A percentile compares a stretch with the other conserved stretches of the same genome.
phyloP scores from a whole-genome alignment of 306 rosid genomes.

The Citrullus amarus region DNA sequence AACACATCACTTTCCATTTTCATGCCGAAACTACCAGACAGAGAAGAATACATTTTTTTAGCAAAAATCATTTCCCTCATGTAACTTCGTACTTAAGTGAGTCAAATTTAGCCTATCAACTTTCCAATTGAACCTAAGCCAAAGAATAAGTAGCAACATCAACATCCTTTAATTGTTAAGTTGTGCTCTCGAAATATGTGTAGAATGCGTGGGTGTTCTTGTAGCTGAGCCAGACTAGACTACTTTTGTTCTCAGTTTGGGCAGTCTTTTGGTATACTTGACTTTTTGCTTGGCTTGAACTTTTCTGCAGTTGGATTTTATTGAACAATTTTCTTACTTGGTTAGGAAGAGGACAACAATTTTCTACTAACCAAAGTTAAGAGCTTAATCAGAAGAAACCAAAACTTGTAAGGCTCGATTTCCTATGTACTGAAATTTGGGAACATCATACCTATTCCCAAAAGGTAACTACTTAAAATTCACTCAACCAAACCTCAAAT shows the following conservation, averaged over 20 bases:
- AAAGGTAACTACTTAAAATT: not conserved
- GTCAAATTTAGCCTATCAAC: not conserved
- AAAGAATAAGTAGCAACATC: not conserved
- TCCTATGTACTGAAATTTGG: not conserved
- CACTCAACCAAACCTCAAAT: constrained; percentile 1
- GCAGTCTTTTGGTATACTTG: not conserved
- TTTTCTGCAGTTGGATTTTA: not conserved
- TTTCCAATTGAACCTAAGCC: not conserved
- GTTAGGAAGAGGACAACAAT: not conserved
- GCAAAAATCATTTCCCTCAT: not conserved
- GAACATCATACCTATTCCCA: not conserved
- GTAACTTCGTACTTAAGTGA: not conserved
- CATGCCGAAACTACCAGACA: not conserved
- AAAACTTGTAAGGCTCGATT: not conserved
- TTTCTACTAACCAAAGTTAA: not conserved
- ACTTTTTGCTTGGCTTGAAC: not conserved
- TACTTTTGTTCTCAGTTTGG: not conserved
- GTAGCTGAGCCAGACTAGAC: not conserved
- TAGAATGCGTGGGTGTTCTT: not conserved
- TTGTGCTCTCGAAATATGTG: not conserved
- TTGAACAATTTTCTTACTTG: not conserved
- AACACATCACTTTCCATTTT: not conserved
- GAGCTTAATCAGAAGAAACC: not conserved
- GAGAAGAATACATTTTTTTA: not conserved
- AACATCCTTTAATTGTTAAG: not conserved